A percentile compares a stretch with the other conserved stretches of the same genome.
Conservation (phyloP, 169 alveolate species). For the Cryptosporidium canis region DNA sequence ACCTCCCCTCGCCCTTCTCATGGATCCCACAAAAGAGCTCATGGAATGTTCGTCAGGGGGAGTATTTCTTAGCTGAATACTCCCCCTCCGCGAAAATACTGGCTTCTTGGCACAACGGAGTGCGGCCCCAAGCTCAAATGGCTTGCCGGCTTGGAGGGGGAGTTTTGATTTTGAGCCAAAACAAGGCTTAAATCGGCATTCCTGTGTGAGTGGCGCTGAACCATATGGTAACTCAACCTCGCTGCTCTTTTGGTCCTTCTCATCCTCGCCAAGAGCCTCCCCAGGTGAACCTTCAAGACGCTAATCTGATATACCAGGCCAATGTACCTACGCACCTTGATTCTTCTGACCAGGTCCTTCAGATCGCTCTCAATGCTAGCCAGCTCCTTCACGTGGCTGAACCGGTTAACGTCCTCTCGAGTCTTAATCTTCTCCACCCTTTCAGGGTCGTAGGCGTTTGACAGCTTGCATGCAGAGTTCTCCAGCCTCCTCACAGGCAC, state of each 20-base stretch:
- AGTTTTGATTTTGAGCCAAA: neutral
- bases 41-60: constrained; percentile 28
- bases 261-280: neutral
- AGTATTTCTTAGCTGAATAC: constrained; percentile 12
- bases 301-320: constrained; percentile 3
- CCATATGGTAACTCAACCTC: neutral
- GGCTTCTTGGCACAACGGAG: neutral
- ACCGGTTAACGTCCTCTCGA: neutral
- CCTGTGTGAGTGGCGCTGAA: neutral
- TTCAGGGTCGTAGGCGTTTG: neutral
- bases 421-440: neutral
- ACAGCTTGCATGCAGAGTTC: neutral
- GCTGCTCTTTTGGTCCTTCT: neutral
- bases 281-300: constrained; percentile 2
- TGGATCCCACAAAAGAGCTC: neutral
- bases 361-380: constrained; percentile 2
- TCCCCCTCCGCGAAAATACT: constrained; percentile 46
- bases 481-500: neutral
- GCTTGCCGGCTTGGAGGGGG: neutral
- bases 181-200: neutral
- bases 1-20: neutral
- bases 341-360: neutral
- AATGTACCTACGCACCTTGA: neutral
- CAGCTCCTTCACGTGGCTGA: constrained; percentile 1
- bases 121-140: neutral